Base-by-base conservation (phyloP, 306 rosid genomes). In the Cicer chorassanicum region DNA sequence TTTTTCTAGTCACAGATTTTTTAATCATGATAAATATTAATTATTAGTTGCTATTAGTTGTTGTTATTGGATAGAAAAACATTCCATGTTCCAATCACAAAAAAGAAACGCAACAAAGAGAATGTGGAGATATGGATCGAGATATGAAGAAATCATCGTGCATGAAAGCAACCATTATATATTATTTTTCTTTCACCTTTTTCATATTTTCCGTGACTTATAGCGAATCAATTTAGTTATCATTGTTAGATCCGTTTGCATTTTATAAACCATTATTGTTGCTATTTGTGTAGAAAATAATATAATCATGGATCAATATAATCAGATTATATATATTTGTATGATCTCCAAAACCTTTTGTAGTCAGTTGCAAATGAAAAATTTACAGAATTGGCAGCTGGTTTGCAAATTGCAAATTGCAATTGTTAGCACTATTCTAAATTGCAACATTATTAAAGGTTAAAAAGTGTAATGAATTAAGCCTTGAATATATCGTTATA, bases 121-220 rank as follows among this genome's bases (percentile, higher is more conserved):
- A 77, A 77, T 77, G 18, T 19, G 14, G 79, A 77, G 78, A 74
- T 68, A 57, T 48, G 40, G 84, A 80, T 59, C 49, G 36, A 74
- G 55, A 62, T 16, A 72, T 55, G 34, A 45, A 60, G 11, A 50
- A 16, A 51, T 48, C 29, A 48, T 63, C 24, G 71, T 45, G 51
- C 41, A 59, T 29, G 51, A 70, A 68, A 60, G 82, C 62, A 51
- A 38, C 68, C 14, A 14, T 24, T 60, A 36, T 42, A 57, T 64
- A 64, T 42, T 67, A 29, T 56, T 66, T 65, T 34, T 6, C 2
- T 6, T 51, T 6, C 14, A 5, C 16, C 2, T 6, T n/a, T 49
- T 6, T 50, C 16, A 3, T 2, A 50, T 51, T 67, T 14, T 18
- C 54, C 3, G 34, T 29, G 16, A 11, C 66, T 44, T 59, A 6